Base-by-base conservation (phyloP, 305 asterid genomes). In the Fraxinus dipetala region DNA sequence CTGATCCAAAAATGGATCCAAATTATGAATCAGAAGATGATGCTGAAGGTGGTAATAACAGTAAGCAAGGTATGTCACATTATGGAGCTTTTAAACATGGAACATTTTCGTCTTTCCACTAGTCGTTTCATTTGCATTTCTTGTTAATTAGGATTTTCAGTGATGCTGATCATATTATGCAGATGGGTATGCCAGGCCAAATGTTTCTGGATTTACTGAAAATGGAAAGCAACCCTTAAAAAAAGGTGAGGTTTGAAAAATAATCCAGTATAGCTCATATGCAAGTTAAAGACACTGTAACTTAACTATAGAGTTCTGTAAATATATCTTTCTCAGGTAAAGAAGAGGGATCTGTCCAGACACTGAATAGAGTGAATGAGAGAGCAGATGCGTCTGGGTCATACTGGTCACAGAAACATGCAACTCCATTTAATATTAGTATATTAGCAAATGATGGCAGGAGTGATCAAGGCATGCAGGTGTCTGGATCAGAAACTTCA, bases 1-100 rank as follows among this genome's bases (percentile, higher is more conserved):
- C 93, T 81, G 99, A 93, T 89, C 97, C 95, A 63, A 93, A 84
- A 89, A 94, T 96, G 97, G 82, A 85, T 88, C 97, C 95, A 45
- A 76, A 83, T 73, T 93, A 90, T 83, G 94, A 88, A 80, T 93
- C 98, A 38, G 99, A 93, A 81, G 93, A 91, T 82, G 92, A 92
- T 84, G 70, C 77, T 31, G 79, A 81, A 84, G 89, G 59, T 83
- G 81, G 45, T 78, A 82, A 76, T 22, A 82, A 75, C 73, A 79
- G 65, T 84, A 88, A 80, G 87, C 89, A 85, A 85, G 95, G 97
- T 91, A 85, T 76, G 36, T 34, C 22, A 80, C 26, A 31, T 80
- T 67, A 11, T 81, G 40, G 38, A 56, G 70, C 69, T 63, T 77
- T 28, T 2, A 59, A 10, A 31, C 74, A 63, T 80, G 82, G 72